A percentile compares a stretch with the other conserved stretches of the same genome.
Evolutionary conservation across 2,329 filamentous ascomycete genomes (phyloP).

Genomic region (Monosporascus sp.): DNA sequence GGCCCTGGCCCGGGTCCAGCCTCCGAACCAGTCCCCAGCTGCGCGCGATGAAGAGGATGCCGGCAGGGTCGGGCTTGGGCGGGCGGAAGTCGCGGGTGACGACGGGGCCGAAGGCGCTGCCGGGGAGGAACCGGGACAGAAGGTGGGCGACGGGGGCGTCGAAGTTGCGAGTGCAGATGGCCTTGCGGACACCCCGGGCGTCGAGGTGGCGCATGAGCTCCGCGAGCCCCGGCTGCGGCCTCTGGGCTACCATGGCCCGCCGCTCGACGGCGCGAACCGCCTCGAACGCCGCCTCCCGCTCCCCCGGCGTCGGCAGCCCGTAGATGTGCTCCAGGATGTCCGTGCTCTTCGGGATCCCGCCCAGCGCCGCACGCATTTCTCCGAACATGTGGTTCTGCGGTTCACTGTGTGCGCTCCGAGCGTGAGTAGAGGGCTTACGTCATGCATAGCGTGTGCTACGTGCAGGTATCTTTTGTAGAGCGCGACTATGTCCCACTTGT

Average conservation of each 20-base stretch:
- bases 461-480: too few species aligned
- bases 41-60: constrained; percentile 78
- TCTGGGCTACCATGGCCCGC: constrained; percentile 71
- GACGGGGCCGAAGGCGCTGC: constrained; percentile 67
- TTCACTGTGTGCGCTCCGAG: constrained; percentile 45
- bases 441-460: too few species aligned
- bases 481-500: too few species aligned
- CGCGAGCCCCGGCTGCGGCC: constrained; percentile 74
- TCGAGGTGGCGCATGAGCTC: constrained; percentile 81
- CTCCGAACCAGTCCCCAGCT: constrained; percentile 59
- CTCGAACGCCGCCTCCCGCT: constrained; percentile 60
- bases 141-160: constrained; percentile 72
- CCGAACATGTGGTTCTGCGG: constrained; percentile 95
- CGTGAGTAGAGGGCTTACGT: too few species aligned
- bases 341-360: constrained; percentile 57
- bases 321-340: constrained; percentile 93
- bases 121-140: constrained; percentile 66
- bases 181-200: constrained; percentile 61
- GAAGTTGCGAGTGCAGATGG: constrained; percentile 92
- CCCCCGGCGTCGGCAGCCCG: constrained; percentile 54
- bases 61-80: constrained; percentile 84
- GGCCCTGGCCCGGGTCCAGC: background rate
- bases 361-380: constrained; percentile 73
- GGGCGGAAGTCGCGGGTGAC: constrained; percentile 78
- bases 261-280: constrained; percentile 77